These are phyloP conservation scores for Pestalotiopsis sp. DNA, from an alignment of 2,329 filamentous ascomycete species.

Conservation along the genomic window DNA sequence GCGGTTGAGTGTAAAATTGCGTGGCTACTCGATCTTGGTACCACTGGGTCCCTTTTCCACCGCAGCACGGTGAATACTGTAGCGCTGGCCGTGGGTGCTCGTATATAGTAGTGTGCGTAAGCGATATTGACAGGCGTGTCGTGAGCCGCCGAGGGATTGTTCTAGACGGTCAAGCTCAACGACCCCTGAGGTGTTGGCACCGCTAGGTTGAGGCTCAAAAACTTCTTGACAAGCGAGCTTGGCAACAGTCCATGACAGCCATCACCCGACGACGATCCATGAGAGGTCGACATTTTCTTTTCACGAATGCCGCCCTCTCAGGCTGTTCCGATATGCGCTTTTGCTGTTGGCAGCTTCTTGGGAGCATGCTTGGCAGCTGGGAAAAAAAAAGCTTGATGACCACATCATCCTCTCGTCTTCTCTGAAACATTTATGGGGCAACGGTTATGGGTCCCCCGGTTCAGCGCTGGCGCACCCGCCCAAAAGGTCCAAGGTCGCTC, in stretches of 20 bases:
- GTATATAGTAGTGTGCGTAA: not conserved
- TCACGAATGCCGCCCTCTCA: no score
- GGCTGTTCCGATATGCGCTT: not conserved
- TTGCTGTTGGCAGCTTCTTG: not conserved
- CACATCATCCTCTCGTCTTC: constrained; percentile 7
- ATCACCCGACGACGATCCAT: not conserved
- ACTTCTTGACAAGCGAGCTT: constrained; percentile 4
- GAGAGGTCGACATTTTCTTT: not conserved
- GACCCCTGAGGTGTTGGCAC: not conserved
- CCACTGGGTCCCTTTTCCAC: not conserved
- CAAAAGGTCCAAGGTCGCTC: not conserved
- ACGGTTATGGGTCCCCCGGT: constrained; percentile 3
- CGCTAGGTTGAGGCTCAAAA: constrained; percentile 4
- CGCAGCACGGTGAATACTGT: not conserved
- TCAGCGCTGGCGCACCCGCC: not conserved
- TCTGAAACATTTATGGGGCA: constrained; percentile 5
- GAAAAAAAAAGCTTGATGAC: not conserved
- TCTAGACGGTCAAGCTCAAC: not conserved
- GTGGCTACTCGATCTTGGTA: not conserved
- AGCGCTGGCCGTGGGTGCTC: not conserved
- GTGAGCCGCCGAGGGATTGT: not conserved
- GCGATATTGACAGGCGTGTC: constrained; percentile 3
- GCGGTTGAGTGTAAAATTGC: not conserved
- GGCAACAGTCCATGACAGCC: not conserved
- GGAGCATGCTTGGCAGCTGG: not conserved